phyloP scores from a whole-genome alignment of 176 grass and related monocot species.

The barley (Hordeum vulgare) region MorexV3_pseudomolecules_assembly NC_058523.1:149422999-149423498 shows the following conservation, averaged over 20 bases:
- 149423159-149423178: background rate
- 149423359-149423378: background rate
- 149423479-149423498: too few relatives aligned
- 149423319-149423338: background rate
- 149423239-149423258: background rate
- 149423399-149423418: background rate
- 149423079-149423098: too few relatives aligned
- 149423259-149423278: background rate
- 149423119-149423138: too few relatives aligned
- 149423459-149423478: too few relatives aligned
- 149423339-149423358: background rate
- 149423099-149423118: too few relatives aligned
- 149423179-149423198: background rate
- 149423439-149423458: too few relatives aligned
- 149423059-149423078: too few relatives aligned
- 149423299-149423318: background rate
- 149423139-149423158: too few relatives aligned
- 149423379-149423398: background rate
- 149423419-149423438: background rate
- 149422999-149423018: too few relatives aligned
- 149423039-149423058: too few relatives aligned
- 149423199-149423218: background rate
- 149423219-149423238: background rate
- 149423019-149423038: too few relatives aligned
- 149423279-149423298: background rate